phyloP scores from a whole-genome alignment of 2,329 filamentous ascomycete species.

The Exophiala oligosperma region DNA sequence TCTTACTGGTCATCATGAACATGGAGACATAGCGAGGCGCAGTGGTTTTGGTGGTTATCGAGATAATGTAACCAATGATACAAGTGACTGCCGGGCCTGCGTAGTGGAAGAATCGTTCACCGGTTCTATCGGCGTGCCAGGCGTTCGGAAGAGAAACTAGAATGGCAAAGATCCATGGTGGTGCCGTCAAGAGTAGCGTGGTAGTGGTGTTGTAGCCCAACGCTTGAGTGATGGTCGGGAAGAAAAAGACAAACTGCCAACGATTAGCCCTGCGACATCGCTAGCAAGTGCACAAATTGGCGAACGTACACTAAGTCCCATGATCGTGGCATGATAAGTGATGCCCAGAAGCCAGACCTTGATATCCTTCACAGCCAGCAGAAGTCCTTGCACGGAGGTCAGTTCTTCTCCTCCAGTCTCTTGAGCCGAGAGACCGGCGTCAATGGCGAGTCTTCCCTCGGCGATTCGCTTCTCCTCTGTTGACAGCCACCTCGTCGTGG shows the following conservation, averaged over 20 bases:
- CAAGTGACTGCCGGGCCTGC: slow-evolving; percentile 52
- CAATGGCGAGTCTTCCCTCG: slow-evolving; percentile 55
- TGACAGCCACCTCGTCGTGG: slow-evolving; percentile 59
- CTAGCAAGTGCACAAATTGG: too few relatives aligned
- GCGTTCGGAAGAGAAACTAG: slow-evolving; percentile 65
- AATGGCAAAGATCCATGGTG: slow-evolving; percentile 11
- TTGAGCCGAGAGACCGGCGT: slow-evolving; percentile 65
- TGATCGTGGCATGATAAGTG: slow-evolving; percentile 34
- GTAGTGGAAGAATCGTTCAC: slow-evolving; percentile 70
- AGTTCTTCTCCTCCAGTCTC: slow-evolving; percentile 41
- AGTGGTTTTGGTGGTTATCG: slow-evolving; percentile 59
- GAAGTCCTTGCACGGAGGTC: too few relatives aligned
- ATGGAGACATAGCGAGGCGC: slow-evolving; percentile 68
- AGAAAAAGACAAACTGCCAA: slow-evolving; percentile 60
- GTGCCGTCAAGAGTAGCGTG: slow-evolving; percentile 44
- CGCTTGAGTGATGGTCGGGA: slow-evolving; percentile 68
- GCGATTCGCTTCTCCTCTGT: slow-evolving; percentile 59
- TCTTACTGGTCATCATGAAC: slow-evolving; percentile 34
- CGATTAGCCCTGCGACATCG: too few relatives aligned
- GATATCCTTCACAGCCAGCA: slow-evolving; percentile 39
- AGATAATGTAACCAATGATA: slow-evolving; percentile 65
- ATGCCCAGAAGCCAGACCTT: slow-evolving; percentile 61
- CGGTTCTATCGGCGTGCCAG: slow-evolving; percentile 69
- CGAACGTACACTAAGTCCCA: background rate
- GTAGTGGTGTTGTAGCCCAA: slow-evolving; percentile 60